phyloP scores from a whole-genome alignment of 805 yeast genomes.

The Tetrapisispora iriomotensis region DNA sequence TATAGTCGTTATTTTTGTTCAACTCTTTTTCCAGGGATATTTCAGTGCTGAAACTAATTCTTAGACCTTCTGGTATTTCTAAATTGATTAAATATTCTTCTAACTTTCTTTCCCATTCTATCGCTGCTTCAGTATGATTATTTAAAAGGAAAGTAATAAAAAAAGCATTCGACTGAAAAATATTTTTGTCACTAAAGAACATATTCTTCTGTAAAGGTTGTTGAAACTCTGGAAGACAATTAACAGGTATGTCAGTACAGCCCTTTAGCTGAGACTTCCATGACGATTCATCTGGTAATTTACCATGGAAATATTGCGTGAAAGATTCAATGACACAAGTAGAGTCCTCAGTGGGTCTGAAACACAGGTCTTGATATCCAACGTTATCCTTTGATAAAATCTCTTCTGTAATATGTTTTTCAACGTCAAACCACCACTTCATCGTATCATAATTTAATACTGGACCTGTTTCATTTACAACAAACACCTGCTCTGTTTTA shows the following conservation, averaged over 20 bases:
- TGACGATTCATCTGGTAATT: slow-evolving; percentile 32
- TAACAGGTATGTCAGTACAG: slow-evolving; percentile 77
- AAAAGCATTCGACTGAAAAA: slow-evolving; percentile 58
- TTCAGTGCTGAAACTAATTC: slow-evolving; percentile 70
- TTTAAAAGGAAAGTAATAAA: slow-evolving; percentile 64
- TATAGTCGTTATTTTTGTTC: slow-evolving; percentile 67
- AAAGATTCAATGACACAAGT: slow-evolving; percentile 78
- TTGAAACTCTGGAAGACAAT: slow-evolving; percentile 81
- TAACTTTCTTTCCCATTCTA: slow-evolving; percentile 61
- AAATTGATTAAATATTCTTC: slow-evolving; percentile 45
- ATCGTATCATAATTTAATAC: slow-evolving; percentile 62
- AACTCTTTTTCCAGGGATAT: slow-evolving; percentile 77
- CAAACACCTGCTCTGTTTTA: slow-evolving; percentile 73
- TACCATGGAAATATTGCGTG: slow-evolving; percentile 77
- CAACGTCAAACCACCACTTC: slow-evolving; percentile 86
- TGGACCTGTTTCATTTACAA: slow-evolving; percentile 58
- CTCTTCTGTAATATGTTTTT: slow-evolving; percentile 38
- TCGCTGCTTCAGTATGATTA: slow-evolving; percentile 38
- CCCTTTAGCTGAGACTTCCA: slow-evolving; percentile 48
- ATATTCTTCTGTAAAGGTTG: slow-evolving; percentile 74
- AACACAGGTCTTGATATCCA: slow-evolving; percentile 59
- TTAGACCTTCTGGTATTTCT: slow-evolving; percentile 48
- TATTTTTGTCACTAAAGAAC: slow-evolving; percentile 54
- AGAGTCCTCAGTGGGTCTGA: slow-evolving; percentile 68
- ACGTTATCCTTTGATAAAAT: slow-evolving; percentile 24